Conservation (phyloP, 2,329 filamentous ascomycete species). For the Fusarium sarcochroum region DNA sequence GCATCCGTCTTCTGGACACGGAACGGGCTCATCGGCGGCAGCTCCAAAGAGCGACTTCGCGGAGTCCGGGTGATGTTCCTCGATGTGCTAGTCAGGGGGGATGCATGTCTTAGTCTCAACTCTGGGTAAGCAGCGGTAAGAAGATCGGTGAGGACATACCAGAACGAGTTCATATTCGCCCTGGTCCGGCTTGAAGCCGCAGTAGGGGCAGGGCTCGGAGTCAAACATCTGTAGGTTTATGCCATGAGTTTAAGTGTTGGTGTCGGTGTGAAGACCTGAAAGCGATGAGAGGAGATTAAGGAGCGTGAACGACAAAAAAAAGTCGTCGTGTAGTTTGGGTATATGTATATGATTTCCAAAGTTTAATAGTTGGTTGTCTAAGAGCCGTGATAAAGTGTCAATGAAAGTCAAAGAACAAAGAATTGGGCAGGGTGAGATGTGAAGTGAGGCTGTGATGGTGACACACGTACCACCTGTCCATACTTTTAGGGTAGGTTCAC, state of each 20-base stretch:
- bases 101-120: conserved; percentile 30
- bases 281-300: background rate
- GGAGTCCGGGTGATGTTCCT: conserved; percentile 47
- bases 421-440: conserved; percentile 25
- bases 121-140: conserved; percentile 7
- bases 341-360: conserved; percentile 4
- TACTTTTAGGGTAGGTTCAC: background rate
- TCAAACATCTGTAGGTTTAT: conserved; percentile 21
- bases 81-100: conserved; percentile 47
- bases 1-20: conserved; percentile 63
- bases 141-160: conserved; percentile 45
- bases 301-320: background rate
- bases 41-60: conserved; percentile 26
- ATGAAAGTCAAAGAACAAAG: conserved; percentile 27
- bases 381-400: conserved; percentile 7
- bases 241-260: conserved; percentile 1
- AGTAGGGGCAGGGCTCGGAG: conserved; percentile 54
- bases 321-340: background rate
- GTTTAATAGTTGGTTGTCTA: background rate
- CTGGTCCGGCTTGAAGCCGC: conserved; percentile 50
- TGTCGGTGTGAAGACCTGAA: conserved; percentile 1
- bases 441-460: conserved; percentile 39
- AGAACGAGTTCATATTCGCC: conserved; percentile 55
- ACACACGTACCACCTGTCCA: conserved; percentile 35
- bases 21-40: conserved; percentile 18